A percentile compares a stretch with the other conserved stretches of the same genome.
These are phyloP conservation scores for Phytopythium oedochilum DNA, from an alignment of 352 stramenopile species.

Conservation along the genomic window DNA sequence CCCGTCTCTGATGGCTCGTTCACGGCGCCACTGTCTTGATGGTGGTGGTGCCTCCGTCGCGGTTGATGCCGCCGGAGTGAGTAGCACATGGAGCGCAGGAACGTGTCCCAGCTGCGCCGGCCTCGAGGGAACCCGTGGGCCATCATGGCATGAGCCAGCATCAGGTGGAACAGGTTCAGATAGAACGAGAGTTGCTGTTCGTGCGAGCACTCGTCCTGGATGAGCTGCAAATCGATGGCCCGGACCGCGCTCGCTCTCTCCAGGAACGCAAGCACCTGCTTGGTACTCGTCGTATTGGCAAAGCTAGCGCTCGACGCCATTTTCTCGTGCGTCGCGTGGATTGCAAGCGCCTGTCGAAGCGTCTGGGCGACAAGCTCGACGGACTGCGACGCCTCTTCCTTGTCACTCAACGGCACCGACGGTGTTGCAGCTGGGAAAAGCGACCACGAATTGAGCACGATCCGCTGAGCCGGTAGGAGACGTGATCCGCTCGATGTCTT, in stretches of 20 bases:
- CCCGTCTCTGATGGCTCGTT: constrained; percentile 1
- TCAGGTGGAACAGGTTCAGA: constrained; percentile 72
- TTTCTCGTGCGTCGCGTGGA: constrained; percentile 18
- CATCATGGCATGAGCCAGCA: constrained; percentile 79
- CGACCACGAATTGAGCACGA: constrained; percentile 57
- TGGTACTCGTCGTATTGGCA: constrained; percentile 26
- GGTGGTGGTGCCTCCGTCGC: neutral
- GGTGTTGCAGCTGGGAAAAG: constrained; percentile 34
- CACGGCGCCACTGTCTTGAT: neutral
- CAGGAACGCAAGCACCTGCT: constrained; percentile 56
- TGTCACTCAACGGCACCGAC: constrained; percentile 3
- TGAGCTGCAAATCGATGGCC: constrained; percentile 35
- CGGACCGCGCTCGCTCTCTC: constrained; percentile 59
- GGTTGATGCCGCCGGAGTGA: constrained; percentile 24
- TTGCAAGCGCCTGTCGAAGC: constrained; percentile 25
- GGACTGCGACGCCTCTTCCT: constrained; percentile 3
- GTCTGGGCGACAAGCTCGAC: constrained; percentile 24
- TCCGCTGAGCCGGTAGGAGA: constrained; percentile 43
- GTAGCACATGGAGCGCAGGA: constrained; percentile 64
- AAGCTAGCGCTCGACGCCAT: constrained; percentile 20
- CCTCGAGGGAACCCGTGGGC: constrained; percentile 50
- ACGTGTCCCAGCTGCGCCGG: constrained; percentile 52
- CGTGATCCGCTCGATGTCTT: constrained; percentile 20
- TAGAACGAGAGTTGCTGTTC: constrained; percentile 74
- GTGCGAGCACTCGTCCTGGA: constrained; percentile 38